Conservation (phyloP, 2,329 filamentous ascomycete species). For the Huntiella bhutanensis region DNA sequence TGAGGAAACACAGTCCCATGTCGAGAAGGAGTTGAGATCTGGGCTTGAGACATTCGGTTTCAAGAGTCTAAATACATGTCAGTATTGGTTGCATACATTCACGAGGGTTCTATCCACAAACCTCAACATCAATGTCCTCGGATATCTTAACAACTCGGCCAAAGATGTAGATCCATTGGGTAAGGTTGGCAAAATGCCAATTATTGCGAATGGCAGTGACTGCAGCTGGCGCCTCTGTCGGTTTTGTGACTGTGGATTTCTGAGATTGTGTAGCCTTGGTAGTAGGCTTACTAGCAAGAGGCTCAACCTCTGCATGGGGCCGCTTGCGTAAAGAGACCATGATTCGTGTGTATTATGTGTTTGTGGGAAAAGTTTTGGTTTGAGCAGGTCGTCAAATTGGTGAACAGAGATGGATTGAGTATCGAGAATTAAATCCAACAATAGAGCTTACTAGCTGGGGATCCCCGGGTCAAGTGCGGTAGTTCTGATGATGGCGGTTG, state of each 20-base stretch:
- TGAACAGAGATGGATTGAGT: no score
- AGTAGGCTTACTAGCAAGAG: neutral
- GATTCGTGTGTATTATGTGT: neutral
- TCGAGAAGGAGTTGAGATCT: conserved; percentile 56
- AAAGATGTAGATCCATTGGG: conserved; percentile 86
- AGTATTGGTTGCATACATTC: neutral
- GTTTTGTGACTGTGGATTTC: neutral
- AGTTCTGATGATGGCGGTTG: no score
- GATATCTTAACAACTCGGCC: conserved; percentile 78
- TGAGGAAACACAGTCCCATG: conserved; percentile 72
- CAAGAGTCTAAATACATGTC: conserved; percentile 48
- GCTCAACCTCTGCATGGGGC: conserved; percentile 6
- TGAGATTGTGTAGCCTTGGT: neutral
- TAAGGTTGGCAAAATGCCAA: conserved; percentile 90
- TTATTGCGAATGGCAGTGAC: conserved; percentile 47
- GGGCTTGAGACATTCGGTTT: conserved; percentile 70
- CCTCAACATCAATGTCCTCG: conserved; percentile 76
- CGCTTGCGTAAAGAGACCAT: conserved; percentile 12
- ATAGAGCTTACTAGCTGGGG: no score
- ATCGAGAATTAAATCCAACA: no score
- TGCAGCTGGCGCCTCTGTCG: conserved; percentile 1
- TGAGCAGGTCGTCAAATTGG: no score
- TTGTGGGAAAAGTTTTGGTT: neutral
- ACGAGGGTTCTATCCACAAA: conserved; percentile 19
- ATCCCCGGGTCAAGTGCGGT: no score